A percentile compares a stretch with the other conserved stretches of the same genome.
phyloP scores from a whole-genome alignment of 73 alveolate genomes.

The Tetrahymena elliotti region DNA sequence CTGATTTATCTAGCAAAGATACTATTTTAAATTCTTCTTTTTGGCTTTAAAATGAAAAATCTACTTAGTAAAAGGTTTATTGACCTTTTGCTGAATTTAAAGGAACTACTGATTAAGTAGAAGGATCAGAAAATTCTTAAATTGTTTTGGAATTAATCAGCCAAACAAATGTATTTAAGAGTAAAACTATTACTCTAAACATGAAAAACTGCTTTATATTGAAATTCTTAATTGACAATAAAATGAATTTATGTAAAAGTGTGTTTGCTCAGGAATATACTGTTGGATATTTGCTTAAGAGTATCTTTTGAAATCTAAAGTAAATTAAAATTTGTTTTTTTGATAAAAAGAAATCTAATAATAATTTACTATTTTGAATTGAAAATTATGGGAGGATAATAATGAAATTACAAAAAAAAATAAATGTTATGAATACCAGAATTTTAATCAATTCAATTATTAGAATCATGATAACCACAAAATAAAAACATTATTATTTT shows the following conservation, averaged over 20 bases:
- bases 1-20: not conserved
- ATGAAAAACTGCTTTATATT: not conserved
- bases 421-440: not conserved
- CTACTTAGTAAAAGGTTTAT: not conserved
- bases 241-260: not conserved
- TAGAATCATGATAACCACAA: not conserved
- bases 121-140: not conserved
- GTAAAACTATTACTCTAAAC: not conserved
- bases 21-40: not conserved
- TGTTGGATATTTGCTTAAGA: not conserved
- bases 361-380: not conserved
- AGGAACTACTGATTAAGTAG: not conserved
- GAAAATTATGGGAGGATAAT: too few relatives aligned
- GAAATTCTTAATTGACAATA: not conserved
- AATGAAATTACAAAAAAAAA: not conserved
- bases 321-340: not conserved
- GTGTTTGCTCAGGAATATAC: not conserved
- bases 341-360: too few relatives aligned
- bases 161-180: not conserved
- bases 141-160: not conserved
- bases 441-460: not conserved
- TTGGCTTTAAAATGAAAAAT: not conserved
- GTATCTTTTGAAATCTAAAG: not conserved
- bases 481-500: too few relatives aligned
- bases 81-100: not conserved